These are phyloP conservation scores for Ilyonectria sp. DNA, from an alignment of 2,329 filamentous ascomycete genomes.

Conservation along the genomic window DNA sequence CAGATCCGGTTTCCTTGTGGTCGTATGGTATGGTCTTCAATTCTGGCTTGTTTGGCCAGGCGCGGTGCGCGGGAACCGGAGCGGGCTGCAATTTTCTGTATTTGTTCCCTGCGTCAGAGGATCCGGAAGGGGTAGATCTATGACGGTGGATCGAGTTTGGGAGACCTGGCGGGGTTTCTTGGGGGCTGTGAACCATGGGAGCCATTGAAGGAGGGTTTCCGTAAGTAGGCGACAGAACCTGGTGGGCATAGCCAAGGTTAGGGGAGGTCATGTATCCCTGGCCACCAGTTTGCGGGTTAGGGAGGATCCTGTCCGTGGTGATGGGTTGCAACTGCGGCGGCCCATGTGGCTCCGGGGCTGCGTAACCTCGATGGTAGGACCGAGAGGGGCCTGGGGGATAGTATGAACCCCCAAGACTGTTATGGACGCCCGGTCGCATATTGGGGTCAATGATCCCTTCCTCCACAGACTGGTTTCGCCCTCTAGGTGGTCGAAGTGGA, in stretches of 20 bases:
- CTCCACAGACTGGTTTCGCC: slow-evolving; percentile 52
- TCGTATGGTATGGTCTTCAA: slow-evolving; percentile 73
- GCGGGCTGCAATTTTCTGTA: slow-evolving; percentile 74
- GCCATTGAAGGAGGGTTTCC: slow-evolving; percentile 49
- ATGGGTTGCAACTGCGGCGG: slow-evolving; percentile 48
- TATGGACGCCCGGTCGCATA: slow-evolving; percentile 49
- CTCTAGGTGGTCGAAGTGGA: slow-evolving; percentile 56
- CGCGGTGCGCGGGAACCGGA: slow-evolving; percentile 67
- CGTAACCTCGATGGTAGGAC: slow-evolving; percentile 52
- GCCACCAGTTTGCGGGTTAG: slow-evolving; percentile 51
- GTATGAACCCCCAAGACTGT: slow-evolving; percentile 46
- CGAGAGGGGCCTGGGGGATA: slow-evolving; percentile 51
- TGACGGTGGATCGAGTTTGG: slow-evolving; percentile 53
- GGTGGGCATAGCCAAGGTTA: slow-evolving; percentile 50
- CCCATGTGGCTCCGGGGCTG: slow-evolving; percentile 49
- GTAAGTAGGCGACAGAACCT: slow-evolving; percentile 57
- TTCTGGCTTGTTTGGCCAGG: slow-evolving; percentile 64
- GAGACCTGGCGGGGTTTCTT: slow-evolving; percentile 52
- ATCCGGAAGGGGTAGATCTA: slow-evolving; percentile 56
- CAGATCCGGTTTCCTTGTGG: slow-evolving; percentile 71
- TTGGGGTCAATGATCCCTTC: slow-evolving; percentile 54
- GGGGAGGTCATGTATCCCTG: slow-evolving; percentile 55
- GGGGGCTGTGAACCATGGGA: slow-evolving; percentile 54
- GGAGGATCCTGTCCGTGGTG: slow-evolving; percentile 53
- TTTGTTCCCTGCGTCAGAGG: slow-evolving; percentile 59